Evolutionary conservation across 75 land plant genomes (phyloP), one percentile per base, ranked within the genome.

Genomic region (Selaginella moellendorffii): DNA sequence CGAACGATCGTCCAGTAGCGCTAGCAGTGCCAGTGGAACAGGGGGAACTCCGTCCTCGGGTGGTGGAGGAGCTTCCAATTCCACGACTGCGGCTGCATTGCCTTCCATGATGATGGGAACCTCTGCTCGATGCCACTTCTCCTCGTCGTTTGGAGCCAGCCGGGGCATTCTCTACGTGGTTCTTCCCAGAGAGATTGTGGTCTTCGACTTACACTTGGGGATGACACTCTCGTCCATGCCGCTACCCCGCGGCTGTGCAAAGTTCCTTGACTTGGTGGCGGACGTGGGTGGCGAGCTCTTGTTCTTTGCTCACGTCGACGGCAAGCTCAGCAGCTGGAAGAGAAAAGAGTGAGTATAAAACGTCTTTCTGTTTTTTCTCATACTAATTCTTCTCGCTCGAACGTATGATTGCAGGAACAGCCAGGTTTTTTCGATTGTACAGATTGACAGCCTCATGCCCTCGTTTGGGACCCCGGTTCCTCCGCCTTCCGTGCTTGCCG

Each of bases 271-370:
- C 46, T 68, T 85, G 53, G 26, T 88, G 30, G 70, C 96, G 0
- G 84, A 78, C 72, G 80, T 73, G 5, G 82, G 83, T 51, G 69
- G 65, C 0, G 87, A 89, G 63, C 66, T 85, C n/a, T 66, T 93
- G 0, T 88, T 85, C 62, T 88, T 95, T 75, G 96, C 80, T 27
- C 98, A 93, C 61, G 62, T 80, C 26, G 98, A 93, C 65, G 98
- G 96, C 52, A 85, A 74, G 70, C 77, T 89, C 61, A 82, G 80
- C 70, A 76, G 74, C 5, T 93, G 98, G 98, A 76, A 71, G 27
- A 70, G 90, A 19, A 81, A 83, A 76, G 83, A 81, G 98, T 93
- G 69, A 76, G 88, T 51, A 0, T 65, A 22, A 2, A 8, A 2
- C 26, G 63, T 65, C 2, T 10, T 2, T 5, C 67, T 23, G 1